These are phyloP conservation scores for Zizania latifolia DNA, from an alignment of 176 grass and related monocot genomes.

Conservation along the genomic window DNA sequence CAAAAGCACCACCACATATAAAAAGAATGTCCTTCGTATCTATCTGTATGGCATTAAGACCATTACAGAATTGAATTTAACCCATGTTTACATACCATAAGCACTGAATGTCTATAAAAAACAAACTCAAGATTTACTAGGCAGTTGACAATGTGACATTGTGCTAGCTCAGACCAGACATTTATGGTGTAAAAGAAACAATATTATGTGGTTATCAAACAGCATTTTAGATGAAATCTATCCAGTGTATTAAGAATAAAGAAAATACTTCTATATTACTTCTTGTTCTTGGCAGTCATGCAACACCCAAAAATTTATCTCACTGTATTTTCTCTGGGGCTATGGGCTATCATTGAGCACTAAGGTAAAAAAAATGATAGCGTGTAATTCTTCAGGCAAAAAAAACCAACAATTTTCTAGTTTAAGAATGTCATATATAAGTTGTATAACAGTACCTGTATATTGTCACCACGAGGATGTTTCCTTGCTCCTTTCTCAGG, in stretches of 20 bases:
- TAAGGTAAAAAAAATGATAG: not conserved
- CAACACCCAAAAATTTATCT: not conserved
- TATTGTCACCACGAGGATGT: slow-evolving; percentile 94
- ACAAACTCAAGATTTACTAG: slow-evolving; percentile 16
- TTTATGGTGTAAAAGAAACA: slow-evolving; percentile 14
- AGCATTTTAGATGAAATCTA: too few relatives aligned
- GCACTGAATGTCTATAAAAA: not conserved
- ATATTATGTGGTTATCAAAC: not conserved
- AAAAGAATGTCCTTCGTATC: slow-evolving; percentile 99
- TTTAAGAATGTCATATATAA: slow-evolving; percentile 19
- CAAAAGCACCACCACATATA: slow-evolving; percentile 92
- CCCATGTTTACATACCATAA: slow-evolving; percentile 4
- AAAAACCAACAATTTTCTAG: not conserved
- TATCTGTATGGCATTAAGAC: slow-evolving; percentile 50
- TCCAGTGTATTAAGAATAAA: not conserved
- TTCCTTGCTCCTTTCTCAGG: slow-evolving; percentile 93
- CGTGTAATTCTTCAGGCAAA: slow-evolving; percentile 6
- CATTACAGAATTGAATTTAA: slow-evolving; percentile 24
- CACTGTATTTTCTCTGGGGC: not conserved
- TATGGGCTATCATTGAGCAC: not conserved
- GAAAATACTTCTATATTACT: not conserved
- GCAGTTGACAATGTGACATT: not conserved
- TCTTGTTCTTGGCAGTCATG: not conserved
- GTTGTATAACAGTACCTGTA: slow-evolving; percentile 66
- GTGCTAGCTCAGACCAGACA: not conserved